Evolutionary conservation across 2,329 filamentous ascomycete genomes (phyloP).

Genomic region (Trichoderma koningii): DNA sequence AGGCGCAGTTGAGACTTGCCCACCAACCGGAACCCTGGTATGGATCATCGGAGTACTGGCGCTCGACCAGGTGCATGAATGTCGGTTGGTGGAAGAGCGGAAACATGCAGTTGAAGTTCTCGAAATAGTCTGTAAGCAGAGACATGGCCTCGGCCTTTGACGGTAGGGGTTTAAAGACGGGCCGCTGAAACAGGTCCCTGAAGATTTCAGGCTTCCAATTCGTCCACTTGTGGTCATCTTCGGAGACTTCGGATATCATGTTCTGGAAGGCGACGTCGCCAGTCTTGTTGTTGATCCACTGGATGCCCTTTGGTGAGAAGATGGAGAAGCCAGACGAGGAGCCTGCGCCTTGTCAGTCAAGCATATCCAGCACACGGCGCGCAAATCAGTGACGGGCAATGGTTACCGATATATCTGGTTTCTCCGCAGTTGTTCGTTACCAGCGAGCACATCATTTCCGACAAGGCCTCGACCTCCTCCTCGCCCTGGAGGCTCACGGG

Average conservation of each 20-base stretch:
- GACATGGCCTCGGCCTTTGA: constrained; percentile 85
- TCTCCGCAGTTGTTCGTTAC: constrained; percentile 95
- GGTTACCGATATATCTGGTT: constrained; percentile 87
- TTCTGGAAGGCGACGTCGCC: constrained; percentile 93
- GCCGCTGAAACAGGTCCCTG: constrained; percentile 83
- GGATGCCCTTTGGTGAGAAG: constrained; percentile 95
- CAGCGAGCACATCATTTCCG: constrained; percentile 98
- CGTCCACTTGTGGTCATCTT: constrained; percentile 93
- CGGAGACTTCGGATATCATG: constrained; percentile 89
- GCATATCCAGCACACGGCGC: background rate
- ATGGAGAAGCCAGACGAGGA: constrained; percentile 98
- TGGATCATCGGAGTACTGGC: constrained; percentile 88
- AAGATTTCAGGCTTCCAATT: constrained; percentile 99
- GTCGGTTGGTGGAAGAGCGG: constrained; percentile 96
- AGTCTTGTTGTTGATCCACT: constrained; percentile 98
- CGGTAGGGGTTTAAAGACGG: constrained; percentile 80
- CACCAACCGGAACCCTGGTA: constrained; percentile 98
- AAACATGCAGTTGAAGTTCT: constrained; percentile 99
- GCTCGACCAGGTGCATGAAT: constrained; percentile 95
- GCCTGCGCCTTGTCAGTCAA: constrained; percentile 53
- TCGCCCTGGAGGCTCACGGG: constrained; percentile 51
- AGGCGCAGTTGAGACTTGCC: constrained; percentile 90
- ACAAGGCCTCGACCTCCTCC: constrained; percentile 80
- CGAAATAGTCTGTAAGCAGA: constrained; percentile 89
- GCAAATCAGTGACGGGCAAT: background rate